phyloP scores from a whole-genome alignment of 768 basidiomycete genomes.

The Lactarius evosmus region DNA sequence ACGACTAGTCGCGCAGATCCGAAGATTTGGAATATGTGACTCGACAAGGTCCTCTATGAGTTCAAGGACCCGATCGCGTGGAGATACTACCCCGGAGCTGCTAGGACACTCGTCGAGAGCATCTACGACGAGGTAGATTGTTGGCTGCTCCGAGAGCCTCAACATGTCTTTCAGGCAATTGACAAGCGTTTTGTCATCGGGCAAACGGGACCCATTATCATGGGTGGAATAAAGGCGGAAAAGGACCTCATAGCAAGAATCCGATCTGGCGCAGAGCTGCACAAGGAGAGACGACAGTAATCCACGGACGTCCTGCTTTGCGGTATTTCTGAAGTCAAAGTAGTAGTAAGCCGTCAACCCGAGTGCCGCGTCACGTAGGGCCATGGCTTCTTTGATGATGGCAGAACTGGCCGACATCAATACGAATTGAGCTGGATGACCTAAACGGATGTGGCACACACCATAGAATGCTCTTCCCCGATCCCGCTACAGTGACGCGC shows the following conservation, averaged over 20 bases:
- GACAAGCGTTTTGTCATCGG: background rate
- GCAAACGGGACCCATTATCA: background rate
- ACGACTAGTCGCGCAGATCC: background rate
- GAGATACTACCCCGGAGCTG: background rate
- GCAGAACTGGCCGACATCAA: background rate
- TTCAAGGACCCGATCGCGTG: background rate
- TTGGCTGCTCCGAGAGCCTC: background rate
- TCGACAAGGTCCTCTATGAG: background rate
- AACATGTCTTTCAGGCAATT: background rate
- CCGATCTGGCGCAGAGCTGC: no score
- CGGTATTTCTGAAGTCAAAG: background rate
- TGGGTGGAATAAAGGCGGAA: background rate
- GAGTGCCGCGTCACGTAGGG: background rate
- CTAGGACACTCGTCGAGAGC: constrained; percentile 6
- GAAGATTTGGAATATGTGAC: background rate
- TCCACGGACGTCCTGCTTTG: background rate
- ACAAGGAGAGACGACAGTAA: constrained; percentile 1
- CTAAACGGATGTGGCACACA: background rate
- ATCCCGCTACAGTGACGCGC: background rate
- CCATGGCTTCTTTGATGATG: background rate
- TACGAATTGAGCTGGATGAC: background rate
- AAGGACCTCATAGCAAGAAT: background rate
- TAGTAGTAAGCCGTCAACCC: constrained; percentile 1
- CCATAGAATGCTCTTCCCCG: constrained; percentile 1
- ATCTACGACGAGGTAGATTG: background rate